A percentile compares a stretch with the other conserved stretches of the same genome.
Conservation (phyloP, 371 early-diverging fungal genomes). For the Apophysomyces variabilis region DNA sequence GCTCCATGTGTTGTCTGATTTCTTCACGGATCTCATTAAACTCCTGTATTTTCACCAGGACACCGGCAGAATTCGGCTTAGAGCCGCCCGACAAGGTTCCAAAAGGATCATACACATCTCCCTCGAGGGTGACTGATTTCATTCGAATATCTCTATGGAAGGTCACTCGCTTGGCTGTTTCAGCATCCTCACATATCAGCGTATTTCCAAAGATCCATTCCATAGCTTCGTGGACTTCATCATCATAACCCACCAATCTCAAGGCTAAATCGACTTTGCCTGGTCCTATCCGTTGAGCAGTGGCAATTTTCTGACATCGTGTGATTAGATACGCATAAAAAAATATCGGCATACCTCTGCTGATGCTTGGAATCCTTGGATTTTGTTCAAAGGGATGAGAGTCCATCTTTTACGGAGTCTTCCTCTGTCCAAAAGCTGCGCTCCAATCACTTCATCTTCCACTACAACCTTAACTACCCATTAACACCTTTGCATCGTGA, state of each 20-base stretch:
- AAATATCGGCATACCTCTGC: slow-evolving; percentile 55
- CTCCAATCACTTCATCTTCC: slow-evolving; percentile 87
- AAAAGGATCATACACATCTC: slow-evolving; percentile 98
- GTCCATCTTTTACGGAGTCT: slow-evolving; percentile 86
- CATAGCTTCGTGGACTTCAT: slow-evolving; percentile 86
- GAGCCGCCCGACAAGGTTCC: slow-evolving; percentile 99
- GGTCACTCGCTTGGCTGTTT: slow-evolving; percentile 86
- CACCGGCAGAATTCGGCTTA: slow-evolving; percentile 73
- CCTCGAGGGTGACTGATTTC: slow-evolving; percentile 96
- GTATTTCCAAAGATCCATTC: slow-evolving; percentile 95
- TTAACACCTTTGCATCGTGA: not conserved
- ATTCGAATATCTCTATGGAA: slow-evolving; percentile 81
- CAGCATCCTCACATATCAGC: slow-evolving; percentile 89
- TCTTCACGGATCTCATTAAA: slow-evolving; percentile 63
- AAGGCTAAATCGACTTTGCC: slow-evolving; percentile 88
- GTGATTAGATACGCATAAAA: not conserved
- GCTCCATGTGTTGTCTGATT: slow-evolving; percentile 48
- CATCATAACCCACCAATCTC: slow-evolving; percentile 80
- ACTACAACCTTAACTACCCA: slow-evolving; percentile 79
- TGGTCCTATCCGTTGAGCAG: slow-evolving; percentile 78
- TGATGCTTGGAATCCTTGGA: slow-evolving; percentile 67
- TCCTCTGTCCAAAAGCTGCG: slow-evolving; percentile 83
- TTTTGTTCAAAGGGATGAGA: slow-evolving; percentile 98
- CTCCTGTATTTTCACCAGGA: slow-evolving; percentile 73
- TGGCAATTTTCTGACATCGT: slow-evolving; percentile 48